These are phyloP conservation scores for Gossypium arboreum DNA, from an alignment of 345 rosid species.

Conservation along the genomic window DNA sequence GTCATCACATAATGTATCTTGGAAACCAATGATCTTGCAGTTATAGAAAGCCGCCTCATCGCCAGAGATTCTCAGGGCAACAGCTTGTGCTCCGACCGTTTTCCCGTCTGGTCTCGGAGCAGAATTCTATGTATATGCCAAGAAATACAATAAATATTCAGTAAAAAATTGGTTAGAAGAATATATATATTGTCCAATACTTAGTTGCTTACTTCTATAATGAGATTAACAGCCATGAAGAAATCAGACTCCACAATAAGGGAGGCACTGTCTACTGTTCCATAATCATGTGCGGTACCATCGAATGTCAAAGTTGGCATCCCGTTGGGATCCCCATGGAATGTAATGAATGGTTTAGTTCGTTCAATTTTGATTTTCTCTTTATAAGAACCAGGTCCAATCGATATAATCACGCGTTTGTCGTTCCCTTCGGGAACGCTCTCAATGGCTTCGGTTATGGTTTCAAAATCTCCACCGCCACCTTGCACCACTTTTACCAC, in stretches of 20 bases:
- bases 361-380: constrained; percentile 57
- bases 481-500: constrained; percentile 40
- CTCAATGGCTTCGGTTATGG: constrained; percentile 45
- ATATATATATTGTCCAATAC: too few species aligned
- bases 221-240: constrained; percentile 54
- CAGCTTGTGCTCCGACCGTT: constrained; percentile 34
- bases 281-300: constrained; percentile 51
- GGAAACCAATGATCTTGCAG: constrained; percentile 15
- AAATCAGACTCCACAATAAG: constrained; percentile 51
- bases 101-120: constrained; percentile 43
- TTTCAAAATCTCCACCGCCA: constrained; percentile 56
- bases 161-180: too few species aligned
- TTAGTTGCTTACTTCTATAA: constrained; percentile 33
- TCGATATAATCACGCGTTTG: constrained; percentile 42
- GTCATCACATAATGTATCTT: too few species aligned
- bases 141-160: background rate
- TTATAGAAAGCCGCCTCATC: constrained; percentile 32
- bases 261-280: constrained; percentile 66
- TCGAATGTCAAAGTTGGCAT: constrained; percentile 35
- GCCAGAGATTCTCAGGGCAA: constrained; percentile 38
- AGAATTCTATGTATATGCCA: constrained; percentile 31
- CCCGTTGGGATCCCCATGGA: constrained; percentile 36
- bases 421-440: constrained; percentile 46
- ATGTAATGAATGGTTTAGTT: constrained; percentile 48
- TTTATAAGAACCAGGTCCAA: constrained; percentile 44